Conservation (phyloP, 1,284 basidiomycete genomes). For the Schizophyllum commune region DNA sequence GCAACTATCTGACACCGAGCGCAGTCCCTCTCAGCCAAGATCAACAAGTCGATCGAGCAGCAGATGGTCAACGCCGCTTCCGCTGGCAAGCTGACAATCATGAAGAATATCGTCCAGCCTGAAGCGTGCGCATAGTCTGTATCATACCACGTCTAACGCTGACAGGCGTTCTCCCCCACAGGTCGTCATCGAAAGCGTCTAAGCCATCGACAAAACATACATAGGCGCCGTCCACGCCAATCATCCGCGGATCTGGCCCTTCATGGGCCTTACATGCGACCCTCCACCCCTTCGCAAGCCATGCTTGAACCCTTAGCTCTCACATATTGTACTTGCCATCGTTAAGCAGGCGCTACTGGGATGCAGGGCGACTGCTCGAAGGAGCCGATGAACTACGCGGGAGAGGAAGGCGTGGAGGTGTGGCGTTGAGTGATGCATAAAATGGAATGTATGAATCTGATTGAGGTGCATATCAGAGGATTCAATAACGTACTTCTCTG, state of each 20-base stretch:
- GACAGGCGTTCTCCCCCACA: no score
- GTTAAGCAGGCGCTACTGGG: neutral
- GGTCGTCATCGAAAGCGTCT: no score
- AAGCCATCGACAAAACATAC: no score
- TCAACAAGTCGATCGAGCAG: conserved; percentile 82
- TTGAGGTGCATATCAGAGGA: neutral
- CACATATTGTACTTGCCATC: neutral
- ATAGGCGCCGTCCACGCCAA: no score
- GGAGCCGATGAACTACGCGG: neutral
- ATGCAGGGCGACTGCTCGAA: neutral
- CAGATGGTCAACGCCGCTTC: conserved; percentile 88
- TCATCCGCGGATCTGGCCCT: no score
- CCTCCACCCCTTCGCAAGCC: no score
- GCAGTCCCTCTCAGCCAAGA: conserved; percentile 79
- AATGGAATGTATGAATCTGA: neutral
- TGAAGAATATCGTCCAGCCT: conserved; percentile 47
- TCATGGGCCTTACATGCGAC: no score
- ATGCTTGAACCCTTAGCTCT: no score
- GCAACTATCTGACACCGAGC: neutral
- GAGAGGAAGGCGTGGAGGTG: neutral
- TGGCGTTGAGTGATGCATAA: neutral
- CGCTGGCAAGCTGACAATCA: conserved; percentile 79
- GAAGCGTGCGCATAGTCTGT: neutral
- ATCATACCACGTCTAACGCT: no score
- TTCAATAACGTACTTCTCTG: no score